Evolutionary conservation across 2,329 filamentous ascomycete genomes (phyloP).

Genomic region (Cytospora piceicola): DNA sequence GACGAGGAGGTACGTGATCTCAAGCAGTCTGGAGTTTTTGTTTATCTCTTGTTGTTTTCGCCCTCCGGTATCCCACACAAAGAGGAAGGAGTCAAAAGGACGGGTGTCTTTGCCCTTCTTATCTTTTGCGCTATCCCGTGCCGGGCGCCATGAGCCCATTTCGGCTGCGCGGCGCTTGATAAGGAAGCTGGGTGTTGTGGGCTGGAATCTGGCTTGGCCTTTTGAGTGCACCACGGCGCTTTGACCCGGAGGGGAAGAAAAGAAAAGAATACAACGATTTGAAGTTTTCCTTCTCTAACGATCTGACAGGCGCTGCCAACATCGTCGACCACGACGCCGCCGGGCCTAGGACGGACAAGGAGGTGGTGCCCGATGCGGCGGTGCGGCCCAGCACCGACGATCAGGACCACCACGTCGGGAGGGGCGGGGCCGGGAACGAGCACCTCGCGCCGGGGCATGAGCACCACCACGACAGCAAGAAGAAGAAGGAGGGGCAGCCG

Average conservation of each 20-base stretch:
- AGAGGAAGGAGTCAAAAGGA: no score
- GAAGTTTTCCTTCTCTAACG: neutral
- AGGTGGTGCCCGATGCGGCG: constrained; percentile 57
- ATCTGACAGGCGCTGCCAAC: constrained; percentile 57
- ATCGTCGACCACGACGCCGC: constrained; percentile 54
- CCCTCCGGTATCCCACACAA: no score
- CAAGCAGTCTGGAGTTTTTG: neutral
- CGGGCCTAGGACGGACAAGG: constrained; percentile 52
- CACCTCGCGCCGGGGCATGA: constrained; percentile 41
- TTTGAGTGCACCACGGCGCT: no score
- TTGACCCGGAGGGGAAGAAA: neutral
- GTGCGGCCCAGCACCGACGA: constrained; percentile 52
- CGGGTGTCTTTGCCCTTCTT: no score
- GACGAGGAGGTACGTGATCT: constrained; percentile 56
- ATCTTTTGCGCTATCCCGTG: no score
- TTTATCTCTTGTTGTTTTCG: no score
- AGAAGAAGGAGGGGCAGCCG: constrained; percentile 35
- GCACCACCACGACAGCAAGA: constrained; percentile 2
- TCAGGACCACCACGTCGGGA: constrained; percentile 60
- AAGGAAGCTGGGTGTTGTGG: no score
- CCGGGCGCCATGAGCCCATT: no score
- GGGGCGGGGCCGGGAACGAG: constrained; percentile 64
- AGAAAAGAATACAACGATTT: neutral
- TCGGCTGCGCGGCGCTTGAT: no score
- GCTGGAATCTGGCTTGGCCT: no score